phyloP scores from a whole-genome alignment of 164 flowering plant genomes.

The Umbellularia californica region DNA sequence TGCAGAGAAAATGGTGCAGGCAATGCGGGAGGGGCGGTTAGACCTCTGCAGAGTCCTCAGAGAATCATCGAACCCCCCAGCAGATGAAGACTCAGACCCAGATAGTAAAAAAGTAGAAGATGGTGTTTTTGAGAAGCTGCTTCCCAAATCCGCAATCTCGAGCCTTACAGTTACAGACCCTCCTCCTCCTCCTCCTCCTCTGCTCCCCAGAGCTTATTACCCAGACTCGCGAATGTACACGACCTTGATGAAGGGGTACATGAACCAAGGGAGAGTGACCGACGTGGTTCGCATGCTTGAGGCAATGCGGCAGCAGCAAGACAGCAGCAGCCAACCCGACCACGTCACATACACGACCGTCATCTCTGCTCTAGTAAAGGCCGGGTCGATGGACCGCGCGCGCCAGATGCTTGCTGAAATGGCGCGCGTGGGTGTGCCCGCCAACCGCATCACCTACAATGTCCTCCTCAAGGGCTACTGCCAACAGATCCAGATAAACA shows the following conservation, averaged over 20 bases:
- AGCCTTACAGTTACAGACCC: slow-evolving; percentile 35
- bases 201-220: slow-evolving; percentile 41
- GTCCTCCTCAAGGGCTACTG: slow-evolving; percentile 93
- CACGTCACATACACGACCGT: slow-evolving; percentile 91
- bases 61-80: slow-evolving; percentile 24
- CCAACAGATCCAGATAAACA: slow-evolving; percentile 65
- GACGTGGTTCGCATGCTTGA: slow-evolving; percentile 79
- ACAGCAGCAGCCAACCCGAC: slow-evolving; percentile 70
- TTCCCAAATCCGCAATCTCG: slow-evolving; percentile 38
- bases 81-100: slow-evolving; percentile 1
- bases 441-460: slow-evolving; percentile 85
- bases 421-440: slow-evolving; percentile 64
- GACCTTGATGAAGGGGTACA: slow-evolving; percentile 94
- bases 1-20: slow-evolving; percentile 81
- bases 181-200: slow-evolving; percentile 40
- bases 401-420: slow-evolving; percentile 75
- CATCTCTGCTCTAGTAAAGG: slow-evolving; percentile 74
- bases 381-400: slow-evolving; percentile 80
- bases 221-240: slow-evolving; percentile 88
- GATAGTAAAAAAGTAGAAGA: slow-evolving; percentile 13
- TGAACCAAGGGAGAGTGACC: slow-evolving; percentile 61
- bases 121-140: slow-evolving; percentile 56
- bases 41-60: slow-evolving; percentile 68
- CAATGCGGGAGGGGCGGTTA: slow-evolving; percentile 77
- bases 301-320: slow-evolving; percentile 79